Conservation (phyloP, 495 filamentous ascomycete species). For the Endocarpon pusillum region DNA sequence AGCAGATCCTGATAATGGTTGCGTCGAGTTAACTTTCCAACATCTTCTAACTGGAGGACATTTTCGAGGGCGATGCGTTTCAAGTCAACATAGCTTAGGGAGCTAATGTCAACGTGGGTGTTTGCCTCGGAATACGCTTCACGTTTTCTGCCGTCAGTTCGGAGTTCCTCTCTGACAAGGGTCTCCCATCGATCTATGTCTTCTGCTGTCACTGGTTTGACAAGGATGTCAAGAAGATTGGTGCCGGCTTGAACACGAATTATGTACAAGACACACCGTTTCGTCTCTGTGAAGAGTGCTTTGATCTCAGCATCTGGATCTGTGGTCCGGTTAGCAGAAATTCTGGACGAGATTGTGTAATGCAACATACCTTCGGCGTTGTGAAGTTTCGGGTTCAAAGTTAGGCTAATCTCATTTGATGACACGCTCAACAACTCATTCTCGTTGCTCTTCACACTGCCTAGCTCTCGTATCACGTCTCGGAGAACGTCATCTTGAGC, state of each 20-base stretch:
- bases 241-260: conserved; percentile 88
- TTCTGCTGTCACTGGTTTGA: conserved; percentile 70
- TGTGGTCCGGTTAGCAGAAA: conserved; percentile 7
- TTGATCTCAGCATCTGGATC: conserved; percentile 88
- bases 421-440: conserved; percentile 76
- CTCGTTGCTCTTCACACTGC: conserved; percentile 89
- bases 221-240: conserved; percentile 86
- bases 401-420: conserved; percentile 80
- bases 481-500: conserved; percentile 73
- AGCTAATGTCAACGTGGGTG: conserved; percentile 67
- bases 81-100: conserved; percentile 79
- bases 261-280: conserved; percentile 92
- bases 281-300: conserved; percentile 91
- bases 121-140: conserved; percentile 86
- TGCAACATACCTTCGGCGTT: conserved; percentile 49
- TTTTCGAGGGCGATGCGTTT: conserved; percentile 91
- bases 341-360: conserved; percentile 5
- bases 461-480: conserved; percentile 82
- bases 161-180: conserved; percentile 70
- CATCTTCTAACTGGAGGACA: conserved; percentile 70
- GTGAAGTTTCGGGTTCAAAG: conserved; percentile 79
- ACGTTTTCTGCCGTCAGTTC: conserved; percentile 45
- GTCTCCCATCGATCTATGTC: conserved; percentile 79
- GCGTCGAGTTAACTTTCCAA: conserved; percentile 71
- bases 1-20: conserved; percentile 94